Evolutionary conservation across 129 eudicot genomes (phyloP).

Genomic region (Solidago caesia): DNA sequence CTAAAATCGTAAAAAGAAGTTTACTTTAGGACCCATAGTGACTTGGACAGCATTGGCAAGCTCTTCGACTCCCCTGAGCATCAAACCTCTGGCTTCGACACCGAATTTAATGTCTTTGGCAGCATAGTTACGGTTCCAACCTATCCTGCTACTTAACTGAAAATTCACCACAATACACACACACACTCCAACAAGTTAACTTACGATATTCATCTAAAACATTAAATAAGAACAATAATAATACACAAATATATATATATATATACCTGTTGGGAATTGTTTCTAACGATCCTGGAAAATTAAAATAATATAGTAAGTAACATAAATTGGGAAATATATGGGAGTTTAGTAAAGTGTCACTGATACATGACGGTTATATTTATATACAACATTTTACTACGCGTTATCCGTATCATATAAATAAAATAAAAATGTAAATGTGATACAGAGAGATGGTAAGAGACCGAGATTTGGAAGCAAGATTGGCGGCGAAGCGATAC

Average conservation of each 20-base stretch:
- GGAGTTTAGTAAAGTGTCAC: not conserved
- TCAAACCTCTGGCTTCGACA: conserved; percentile 64
- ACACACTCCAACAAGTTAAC: not conserved
- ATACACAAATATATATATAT: not conserved
- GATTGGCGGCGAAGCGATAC: conserved; percentile 7
- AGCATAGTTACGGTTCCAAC: conserved; percentile 55
- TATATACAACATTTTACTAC: too few relatives aligned
- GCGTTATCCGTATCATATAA: not conserved
- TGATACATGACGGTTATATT: too few relatives aligned
- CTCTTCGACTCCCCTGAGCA: conserved; percentile 80
- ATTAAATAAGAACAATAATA: not conserved
- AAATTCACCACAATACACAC: not conserved
- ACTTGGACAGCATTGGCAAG: conserved; percentile 90
- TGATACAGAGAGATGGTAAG: not conserved
- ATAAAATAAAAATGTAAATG: not conserved
- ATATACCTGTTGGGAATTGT: conserved; percentile 6
- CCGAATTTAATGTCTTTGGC: conserved; percentile 84
- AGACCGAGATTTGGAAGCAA: conserved; percentile 13
- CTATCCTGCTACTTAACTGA: not conserved
- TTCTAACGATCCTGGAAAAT: not conserved
- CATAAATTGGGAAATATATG: not conserved
- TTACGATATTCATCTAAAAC: not conserved
- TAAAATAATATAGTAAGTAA: not conserved
- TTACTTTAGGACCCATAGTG: conserved; percentile 67
- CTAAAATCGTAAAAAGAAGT: not conserved